Evolutionary conservation across 306 rosid species (phyloP), one percentile per base, ranked within the genome.

Genomic region (Prunus kanzakura): DNA sequence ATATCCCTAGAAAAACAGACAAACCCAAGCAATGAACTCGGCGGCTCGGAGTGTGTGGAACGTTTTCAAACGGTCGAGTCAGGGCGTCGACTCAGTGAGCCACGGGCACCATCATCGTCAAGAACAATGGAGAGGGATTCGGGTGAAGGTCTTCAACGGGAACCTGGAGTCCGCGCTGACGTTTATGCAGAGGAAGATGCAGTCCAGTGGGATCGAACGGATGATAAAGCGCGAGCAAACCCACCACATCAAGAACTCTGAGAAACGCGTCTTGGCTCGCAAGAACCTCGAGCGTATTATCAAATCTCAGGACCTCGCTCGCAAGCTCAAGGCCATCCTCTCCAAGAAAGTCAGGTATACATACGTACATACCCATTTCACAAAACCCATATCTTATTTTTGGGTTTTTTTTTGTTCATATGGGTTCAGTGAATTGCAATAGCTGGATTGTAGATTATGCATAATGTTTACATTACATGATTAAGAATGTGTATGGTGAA

Each of bases 331-430:
- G 78, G 51, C 91, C 79, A 85, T 95, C 67, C 87, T 95, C 79
- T 35, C 85, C 74, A 89, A 92, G 86, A 95, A 95, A 92, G 91
- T 92, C 89, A 95, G 97, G 97, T 94, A 89, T 13, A 0, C n/a
- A 67, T 35, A 35, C 43, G 1, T 35, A 35, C 43, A 35, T 35
- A 35, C 8, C 8, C 43, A 35, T 35, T 67, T 46, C 29, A 23
- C 12, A 20, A 56, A 56, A 20, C 14, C 23, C 64, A 4, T 22
- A 9, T 57, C 15, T 22, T 57, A 4, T 23, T 20, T n/a, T 9
- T 4, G 13, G 20, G 6, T 0, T 8, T 62, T 32, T 30, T 15
- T 30, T 64, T 8, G 46, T 64, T 1, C 20, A 64, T 32, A 30
- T 18, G 68, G 38, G 13, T 64, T 16, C 14, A 64, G 23, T 15